phyloP scores from a whole-genome alignment of 306 rosid genomes.

The Fragaria ananassa region DNA sequence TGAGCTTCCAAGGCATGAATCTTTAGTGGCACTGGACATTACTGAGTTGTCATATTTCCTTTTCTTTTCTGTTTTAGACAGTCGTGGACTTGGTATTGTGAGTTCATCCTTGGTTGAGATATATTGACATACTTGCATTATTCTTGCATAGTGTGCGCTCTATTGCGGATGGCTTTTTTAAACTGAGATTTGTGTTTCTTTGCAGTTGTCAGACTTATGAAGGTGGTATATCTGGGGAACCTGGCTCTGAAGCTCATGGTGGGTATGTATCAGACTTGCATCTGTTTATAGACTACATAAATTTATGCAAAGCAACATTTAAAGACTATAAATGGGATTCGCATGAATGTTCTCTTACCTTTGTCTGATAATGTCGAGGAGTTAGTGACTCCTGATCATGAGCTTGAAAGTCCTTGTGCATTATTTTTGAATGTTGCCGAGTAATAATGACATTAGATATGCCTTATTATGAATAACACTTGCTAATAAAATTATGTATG shows the following conservation, averaged over 20 bases:
- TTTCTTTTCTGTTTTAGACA: background rate
- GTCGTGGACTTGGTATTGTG: background rate
- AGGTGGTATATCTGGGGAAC: slow-evolving; percentile 96
- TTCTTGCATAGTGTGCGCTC: background rate
- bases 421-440: background rate
- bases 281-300: background rate
- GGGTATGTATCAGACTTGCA: slow-evolving; percentile 60
- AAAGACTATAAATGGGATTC: background rate
- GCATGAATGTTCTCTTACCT: background rate
- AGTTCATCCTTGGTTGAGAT: background rate
- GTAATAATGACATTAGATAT: background rate
- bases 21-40: slow-evolving; percentile 16
- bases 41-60: background rate
- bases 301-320: no score
- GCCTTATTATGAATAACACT: background rate
- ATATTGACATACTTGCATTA: background rate
- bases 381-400: background rate
- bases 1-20: slow-evolving; percentile 34
- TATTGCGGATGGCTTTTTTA: background rate
- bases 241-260: slow-evolving; percentile 98
- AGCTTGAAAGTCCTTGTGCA: background rate
- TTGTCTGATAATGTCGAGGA: background rate
- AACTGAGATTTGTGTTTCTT: slow-evolving; percentile 3
- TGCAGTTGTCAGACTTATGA: slow-evolving; percentile 96
- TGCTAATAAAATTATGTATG: background rate